Evolutionary conservation across 352 stramenopile species (phyloP), one percentile per base, ranked within the genome.

Genomic region (Pythium biforme): DNA sequence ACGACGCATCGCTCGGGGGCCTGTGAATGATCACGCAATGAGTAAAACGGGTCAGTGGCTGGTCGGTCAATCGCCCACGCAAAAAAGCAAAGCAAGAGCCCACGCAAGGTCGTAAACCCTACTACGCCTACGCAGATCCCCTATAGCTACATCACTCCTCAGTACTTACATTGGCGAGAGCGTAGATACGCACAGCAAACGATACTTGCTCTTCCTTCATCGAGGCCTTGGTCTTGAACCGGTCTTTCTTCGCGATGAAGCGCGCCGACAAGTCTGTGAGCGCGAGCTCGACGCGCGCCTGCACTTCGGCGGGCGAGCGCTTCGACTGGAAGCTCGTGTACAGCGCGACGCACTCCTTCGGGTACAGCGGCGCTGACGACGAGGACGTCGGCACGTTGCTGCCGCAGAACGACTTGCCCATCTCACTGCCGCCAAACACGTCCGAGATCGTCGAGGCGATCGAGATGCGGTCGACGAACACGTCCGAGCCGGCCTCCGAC

Each of bases 281-380:
- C 26, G 69, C 77, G 59, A 71, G 68, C 58, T 90, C 80, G 15
- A 92, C 69, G 23, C 77, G 79, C 20, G 64, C 69, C 55, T 89
- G 79, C 39, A 90, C 70, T 48, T 87, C 75, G 19, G 59, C 64
- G 5, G 80, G 75, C 27, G 73, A 41, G 0, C 65, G 68, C 55
- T 69, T 77, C 26, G 83, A 86, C 68, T 90, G 77, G 68, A 92
- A 92, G 66, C 72, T 87, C 54, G 83, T 92, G 69, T 90, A 89
- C 46, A 92, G 66, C 11, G 81, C 79, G 45, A 92, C 80, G 57
- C 73, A 83, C 31, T 68, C 53, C 40, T 77, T 67, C 23, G 77
- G 83, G 27, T 90, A 90, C 26, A 85, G 67, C 34, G 81, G 81
- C 20, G 78, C 70, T 7, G 59, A 46, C 3, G 25, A 60, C 23